Percentiles rank a stretch among this genome's conserved stretches.
These are phyloP conservation scores for Yamadazyma jaroonii DNA, from an alignment of 1,139 yeast species.

Conservation along the genomic window DNA sequence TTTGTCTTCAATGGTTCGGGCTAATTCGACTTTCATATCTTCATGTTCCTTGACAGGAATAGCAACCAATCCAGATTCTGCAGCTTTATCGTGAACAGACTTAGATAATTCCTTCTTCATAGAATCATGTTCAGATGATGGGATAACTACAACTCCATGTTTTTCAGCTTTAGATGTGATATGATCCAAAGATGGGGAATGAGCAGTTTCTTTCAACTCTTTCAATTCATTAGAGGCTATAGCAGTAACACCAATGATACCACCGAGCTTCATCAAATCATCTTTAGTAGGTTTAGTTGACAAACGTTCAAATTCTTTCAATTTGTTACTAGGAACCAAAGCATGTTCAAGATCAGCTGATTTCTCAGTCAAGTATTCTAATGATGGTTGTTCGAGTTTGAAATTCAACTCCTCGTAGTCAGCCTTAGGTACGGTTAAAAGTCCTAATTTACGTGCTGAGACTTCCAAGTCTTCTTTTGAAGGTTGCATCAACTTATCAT, in stretches of 20 bases:
- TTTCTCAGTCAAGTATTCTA: conserved; percentile 18
- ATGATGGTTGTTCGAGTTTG: conserved; percentile 17
- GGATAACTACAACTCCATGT: conserved; percentile 18
- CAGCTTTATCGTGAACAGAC: conserved; percentile 10
- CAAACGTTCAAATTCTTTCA: conserved; percentile 6
- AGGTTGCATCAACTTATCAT: conserved; percentile 14
- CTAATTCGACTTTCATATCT: conserved; percentile 3
- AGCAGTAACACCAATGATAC: conserved; percentile 14
- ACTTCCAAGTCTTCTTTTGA: conserved; percentile 9
- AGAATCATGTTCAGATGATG: conserved; percentile 11
- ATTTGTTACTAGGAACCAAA: conserved; percentile 7
- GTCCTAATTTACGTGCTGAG: conserved; percentile 10
- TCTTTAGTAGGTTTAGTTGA: conserved; percentile 14
- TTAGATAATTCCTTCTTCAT: conserved; percentile 7
- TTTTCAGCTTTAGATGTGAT: conserved; percentile 23
- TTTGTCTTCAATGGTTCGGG: conserved; percentile 8
- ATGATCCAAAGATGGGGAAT: conserved; percentile 14
- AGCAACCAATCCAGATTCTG: conserved; percentile 8
- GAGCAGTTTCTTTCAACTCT: conserved; percentile 9
- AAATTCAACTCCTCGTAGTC: conserved; percentile 17
- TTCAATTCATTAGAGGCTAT: conserved; percentile 14
- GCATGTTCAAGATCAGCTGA: conserved; percentile 13
- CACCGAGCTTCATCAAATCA: conserved; percentile 12
- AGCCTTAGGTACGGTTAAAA: conserved; percentile 15
- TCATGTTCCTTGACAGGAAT: conserved; percentile 9